Conservation (phyloP, 768 basidiomycete genomes). For the Podaxis carcinomalis region DNA sequence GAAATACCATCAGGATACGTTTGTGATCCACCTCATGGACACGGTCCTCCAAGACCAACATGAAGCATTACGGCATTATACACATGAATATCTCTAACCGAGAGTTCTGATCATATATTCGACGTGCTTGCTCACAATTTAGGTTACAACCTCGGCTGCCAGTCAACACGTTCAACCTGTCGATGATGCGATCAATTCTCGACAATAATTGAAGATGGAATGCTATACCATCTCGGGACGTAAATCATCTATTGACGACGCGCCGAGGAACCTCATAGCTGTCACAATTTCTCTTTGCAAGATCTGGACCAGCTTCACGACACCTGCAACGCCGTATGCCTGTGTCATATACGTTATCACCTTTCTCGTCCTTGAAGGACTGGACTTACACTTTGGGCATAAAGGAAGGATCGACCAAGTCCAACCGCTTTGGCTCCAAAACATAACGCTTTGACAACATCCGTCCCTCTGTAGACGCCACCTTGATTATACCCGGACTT, state of each 20-base stretch:
- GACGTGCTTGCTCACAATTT: slow-evolving; percentile 26
- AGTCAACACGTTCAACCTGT: slow-evolving; percentile 55
- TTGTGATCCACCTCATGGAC: slow-evolving; percentile 32
- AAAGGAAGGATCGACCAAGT: slow-evolving; percentile 81
- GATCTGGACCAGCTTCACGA: slow-evolving; percentile 60
- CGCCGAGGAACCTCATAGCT: slow-evolving; percentile 76
- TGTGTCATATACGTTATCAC: slow-evolving; percentile 20
- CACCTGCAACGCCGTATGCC: slow-evolving; percentile 76
- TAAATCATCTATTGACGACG: slow-evolving; percentile 56
- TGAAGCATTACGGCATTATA: too few species aligned
- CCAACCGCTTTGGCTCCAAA: slow-evolving; percentile 87
- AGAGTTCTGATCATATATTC: too few species aligned
- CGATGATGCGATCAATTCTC: background rate
- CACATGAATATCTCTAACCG: too few species aligned
- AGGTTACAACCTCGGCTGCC: slow-evolving; percentile 43
- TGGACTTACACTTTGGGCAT: slow-evolving; percentile 69
- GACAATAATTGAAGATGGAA: background rate
- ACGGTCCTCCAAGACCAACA: slow-evolving; percentile 25
- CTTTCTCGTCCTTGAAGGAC: background rate
- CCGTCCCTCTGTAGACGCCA: slow-evolving; percentile 25
- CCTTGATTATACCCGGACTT: slow-evolving; percentile 4
- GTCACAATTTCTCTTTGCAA: slow-evolving; percentile 74
- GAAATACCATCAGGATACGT: slow-evolving; percentile 49
- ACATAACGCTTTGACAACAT: slow-evolving; percentile 87
- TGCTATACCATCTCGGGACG: slow-evolving; percentile 69